Percentiles rank a stretch among this genome's conserved stretches.
Evolutionary conservation across 345 rosid genomes (phyloP).

Genomic region (Barbarea vulgaris): DNA sequence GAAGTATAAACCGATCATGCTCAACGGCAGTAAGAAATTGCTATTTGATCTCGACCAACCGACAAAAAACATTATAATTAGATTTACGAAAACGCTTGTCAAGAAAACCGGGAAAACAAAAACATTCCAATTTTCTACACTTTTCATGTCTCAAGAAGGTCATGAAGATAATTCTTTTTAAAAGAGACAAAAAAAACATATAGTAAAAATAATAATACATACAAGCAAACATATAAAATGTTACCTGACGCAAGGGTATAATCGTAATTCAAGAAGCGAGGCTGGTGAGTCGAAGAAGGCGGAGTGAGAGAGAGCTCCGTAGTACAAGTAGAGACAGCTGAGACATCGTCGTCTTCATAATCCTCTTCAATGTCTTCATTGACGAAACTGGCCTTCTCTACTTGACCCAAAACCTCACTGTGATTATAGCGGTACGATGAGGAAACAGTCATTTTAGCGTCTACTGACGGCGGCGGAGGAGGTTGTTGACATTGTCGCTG

Average conservation of each 20-base stretch:
- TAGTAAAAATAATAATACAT: background rate
- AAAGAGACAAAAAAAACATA: constrained; percentile 4
- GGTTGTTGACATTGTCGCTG: constrained; percentile 33
- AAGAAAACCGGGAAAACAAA: constrained; percentile 10
- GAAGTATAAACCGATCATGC: background rate
- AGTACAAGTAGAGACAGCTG: constrained; percentile 40
- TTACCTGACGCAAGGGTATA: constrained; percentile 39
- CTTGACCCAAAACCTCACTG: constrained; percentile 12
- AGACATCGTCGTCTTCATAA: constrained; percentile 24
- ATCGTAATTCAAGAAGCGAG: constrained; percentile 31
- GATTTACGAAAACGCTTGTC: constrained; percentile 30
- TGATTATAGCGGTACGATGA: constrained; percentile 22
- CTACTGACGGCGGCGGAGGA: background rate
- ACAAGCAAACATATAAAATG: background rate
- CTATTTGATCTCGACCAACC: constrained; percentile 28
- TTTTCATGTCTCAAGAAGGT: constrained; percentile 24
- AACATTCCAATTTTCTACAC: constrained; percentile 31
- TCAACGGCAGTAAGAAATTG: background rate
- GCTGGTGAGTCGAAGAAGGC: constrained; percentile 28
- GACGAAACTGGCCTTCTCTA: constrained; percentile 15
- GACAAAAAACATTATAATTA: constrained; percentile 12
- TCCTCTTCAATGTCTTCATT: constrained; percentile 24
- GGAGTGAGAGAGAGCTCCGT: constrained; percentile 45
- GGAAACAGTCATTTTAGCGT: constrained; percentile 26
- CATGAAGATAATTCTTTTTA: background rate